phyloP scores from a whole-genome alignment of 192 early-diverging fungal species.

The Dissophora globulifera region DNA sequence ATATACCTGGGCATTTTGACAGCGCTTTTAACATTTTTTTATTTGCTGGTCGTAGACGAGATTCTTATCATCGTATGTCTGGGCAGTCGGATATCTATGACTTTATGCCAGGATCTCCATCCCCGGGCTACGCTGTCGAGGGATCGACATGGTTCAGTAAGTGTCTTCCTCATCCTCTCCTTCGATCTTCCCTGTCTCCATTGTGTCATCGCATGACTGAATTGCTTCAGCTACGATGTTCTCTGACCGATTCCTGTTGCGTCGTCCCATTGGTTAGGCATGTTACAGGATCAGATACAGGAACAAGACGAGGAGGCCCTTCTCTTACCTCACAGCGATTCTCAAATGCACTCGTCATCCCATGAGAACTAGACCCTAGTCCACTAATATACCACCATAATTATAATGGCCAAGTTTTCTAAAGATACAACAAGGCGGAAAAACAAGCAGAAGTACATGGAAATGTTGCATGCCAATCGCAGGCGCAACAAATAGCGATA shows the following conservation, averaged over 20 bases:
- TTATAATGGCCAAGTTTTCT: too few relatives aligned
- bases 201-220: background rate
- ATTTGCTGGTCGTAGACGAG: constrained; percentile 9
- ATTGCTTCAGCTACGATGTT: background rate
- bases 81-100: constrained; percentile 28
- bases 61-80: constrained; percentile 18
- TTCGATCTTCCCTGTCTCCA: too few relatives aligned
- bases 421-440: too few relatives aligned
- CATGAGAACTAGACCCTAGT: background rate
- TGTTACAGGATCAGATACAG: constrained; percentile 37
- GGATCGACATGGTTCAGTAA: constrained; percentile 41
- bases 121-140: constrained; percentile 17
- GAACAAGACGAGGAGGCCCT: constrained; percentile 30
- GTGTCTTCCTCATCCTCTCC: background rate
- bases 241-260: background rate
- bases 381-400: too few relatives aligned
- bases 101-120: background rate
- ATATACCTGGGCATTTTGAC: background rate
- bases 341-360: background rate
- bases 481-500: too few relatives aligned
- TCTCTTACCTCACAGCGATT: background rate
- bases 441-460: too few relatives aligned
- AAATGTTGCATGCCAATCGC: too few relatives aligned
- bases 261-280: constrained; percentile 5
- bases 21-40: background rate